These are phyloP conservation scores for Rhizopus delemar DNA, from an alignment of 371 early-diverging fungal genomes.

Conservation along the genomic window DNA sequence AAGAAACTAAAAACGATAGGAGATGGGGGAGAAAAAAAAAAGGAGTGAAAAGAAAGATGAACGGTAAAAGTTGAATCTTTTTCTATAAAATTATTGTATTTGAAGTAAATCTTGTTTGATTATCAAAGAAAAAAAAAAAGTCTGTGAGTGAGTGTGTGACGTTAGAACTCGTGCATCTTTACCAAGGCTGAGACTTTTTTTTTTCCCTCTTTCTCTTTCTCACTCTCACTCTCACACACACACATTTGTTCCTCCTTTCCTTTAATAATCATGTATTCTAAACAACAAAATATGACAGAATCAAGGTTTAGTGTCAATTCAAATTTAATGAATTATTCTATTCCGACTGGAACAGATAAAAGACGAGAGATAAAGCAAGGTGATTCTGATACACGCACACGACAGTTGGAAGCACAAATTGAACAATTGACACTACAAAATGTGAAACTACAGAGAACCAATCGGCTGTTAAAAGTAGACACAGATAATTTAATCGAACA, in stretches of 20 bases:
- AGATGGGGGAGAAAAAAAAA: too few relatives aligned
- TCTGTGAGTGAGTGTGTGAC: constrained; percentile 12
- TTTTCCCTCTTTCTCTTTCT: constrained; percentile 7
- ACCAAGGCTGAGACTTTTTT: not conserved
- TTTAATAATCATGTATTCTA: not conserved
- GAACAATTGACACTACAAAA: constrained; percentile 51
- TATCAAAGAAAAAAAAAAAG: not conserved
- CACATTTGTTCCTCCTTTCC: not conserved
- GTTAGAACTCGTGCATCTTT: constrained; percentile 20
- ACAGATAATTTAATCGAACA: constrained; percentile 54
- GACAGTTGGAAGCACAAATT: constrained; percentile 49
- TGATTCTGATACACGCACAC: constrained; percentile 41
- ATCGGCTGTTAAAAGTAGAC: constrained; percentile 52
- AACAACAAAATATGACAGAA: constrained; percentile 5
- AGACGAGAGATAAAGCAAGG: constrained; percentile 46
- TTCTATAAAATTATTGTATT: too few relatives aligned
- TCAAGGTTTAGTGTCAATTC: constrained; percentile 51
- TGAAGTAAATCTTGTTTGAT: too few relatives aligned
- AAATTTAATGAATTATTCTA: constrained; percentile 57
- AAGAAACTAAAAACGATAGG: too few relatives aligned
- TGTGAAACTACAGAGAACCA: constrained; percentile 51
- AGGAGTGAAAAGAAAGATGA: too few relatives aligned
- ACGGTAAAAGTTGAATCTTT: too few relatives aligned
- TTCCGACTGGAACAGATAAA: constrained; percentile 19
- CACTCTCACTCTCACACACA: not conserved